Base-by-base conservation (phyloP, 768 basidiomycete genomes). In the Boletellus ananiceps region DNA sequence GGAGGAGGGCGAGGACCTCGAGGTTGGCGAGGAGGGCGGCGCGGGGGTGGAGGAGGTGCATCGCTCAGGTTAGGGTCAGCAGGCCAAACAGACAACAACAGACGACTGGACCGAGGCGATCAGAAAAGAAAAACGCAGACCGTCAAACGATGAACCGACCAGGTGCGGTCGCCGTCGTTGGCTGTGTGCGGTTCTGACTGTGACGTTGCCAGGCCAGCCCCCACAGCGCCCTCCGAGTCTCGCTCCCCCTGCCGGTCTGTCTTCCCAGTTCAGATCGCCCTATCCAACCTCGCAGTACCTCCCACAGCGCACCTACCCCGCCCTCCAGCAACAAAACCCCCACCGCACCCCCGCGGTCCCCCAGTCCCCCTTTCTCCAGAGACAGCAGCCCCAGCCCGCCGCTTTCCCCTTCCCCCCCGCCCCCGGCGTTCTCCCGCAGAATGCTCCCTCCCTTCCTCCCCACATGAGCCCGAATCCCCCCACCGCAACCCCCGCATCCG, bases 1-100 rank as follows among this genome's bases (percentile, higher is more conserved):
- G 79, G 44, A 96, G 78, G 46, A 93, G 78, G 15, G 76, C 61
- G 40, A 94, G 72, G 51, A 96, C 93, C 67, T 97, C 94, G 59
- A 75, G 81, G 68, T 96, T 95, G 29, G 91, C 87, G 14, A 97
- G 78, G 46, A 95, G 80, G n/a, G 89, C 82, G 14, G 87, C 73
- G 44, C 87, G 80, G 11, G 82, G 61, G 52, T 86, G 82, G 42
- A 64, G 2, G 54, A 66, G 47, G 32, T 68, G 44, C 61, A 61
- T 60, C 2, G 5, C 31, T 48, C 40, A 46, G 61, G 58, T 53
- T 62, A 62, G 61, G 61, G 61, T 62, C 55, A 52, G 42, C 14
- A 18, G 18, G 29, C 39, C 25, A 68, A 66, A 66, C 51, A 66
- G 29, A 19, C 19, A 19, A 62, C 66, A 66, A 66, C 64, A 64